Percentiles rank a stretch among this genome's conserved stretches.
Conservation (phyloP, 306 rosid species). For the apple (Malus domestica) region ASM211411v1 NC_041797.1:919501-920000, state of each 20-base stretch:
- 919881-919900: neutral
- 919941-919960: too few species aligned
- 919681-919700: neutral
- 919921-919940: neutral
- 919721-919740: neutral
- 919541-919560: too few species aligned
- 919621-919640: too few species aligned
- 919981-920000: too few species aligned
- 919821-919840: neutral
- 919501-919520: too few species aligned
- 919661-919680: neutral
- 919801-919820: constrained; percentile 4
- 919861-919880: neutral
- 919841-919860: neutral
- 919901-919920: neutral
- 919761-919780: neutral
- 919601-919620: too few species aligned
- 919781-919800: constrained; percentile 21
- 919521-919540: too few species aligned
- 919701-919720: neutral
- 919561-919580: too few species aligned
- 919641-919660: neutral
- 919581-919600: too few species aligned
- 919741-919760: neutral
- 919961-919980: too few species aligned